Evolutionary conservation across 164 flowering plant genomes (phyloP).

Genomic region (Macadamia tetraphylla): DNA sequence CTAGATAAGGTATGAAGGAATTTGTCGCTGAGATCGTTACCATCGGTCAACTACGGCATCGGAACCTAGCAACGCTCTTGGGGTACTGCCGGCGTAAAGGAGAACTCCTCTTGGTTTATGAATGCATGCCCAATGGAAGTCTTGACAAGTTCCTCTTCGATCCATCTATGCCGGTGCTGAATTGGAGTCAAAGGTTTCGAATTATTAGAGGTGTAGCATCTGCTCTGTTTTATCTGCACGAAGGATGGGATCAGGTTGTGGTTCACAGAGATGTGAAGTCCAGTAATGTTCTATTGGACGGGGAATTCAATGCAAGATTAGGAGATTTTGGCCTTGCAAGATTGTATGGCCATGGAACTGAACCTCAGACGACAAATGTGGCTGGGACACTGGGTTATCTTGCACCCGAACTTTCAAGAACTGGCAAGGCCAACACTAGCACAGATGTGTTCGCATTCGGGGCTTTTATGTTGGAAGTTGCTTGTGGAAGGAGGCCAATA

Average conservation of each 20-base stretch:
- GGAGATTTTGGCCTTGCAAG: constrained; percentile 40
- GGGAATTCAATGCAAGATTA: constrained; percentile 26
- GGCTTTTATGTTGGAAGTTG: constrained; percentile 35
- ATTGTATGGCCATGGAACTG: constrained; percentile 27
- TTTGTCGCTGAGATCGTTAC: constrained; percentile 48
- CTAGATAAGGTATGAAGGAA: constrained; percentile 44
- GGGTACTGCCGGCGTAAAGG: constrained; percentile 47
- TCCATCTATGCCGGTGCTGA: constrained; percentile 4
- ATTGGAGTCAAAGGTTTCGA: constrained; percentile 29
- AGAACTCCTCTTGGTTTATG: constrained; percentile 48
- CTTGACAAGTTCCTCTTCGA: constrained; percentile 31
- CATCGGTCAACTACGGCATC: constrained; percentile 43
- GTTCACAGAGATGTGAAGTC: constrained; percentile 42
- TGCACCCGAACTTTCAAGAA: constrained; percentile 32
- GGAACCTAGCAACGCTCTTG: constrained; percentile 40
- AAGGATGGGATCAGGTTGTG: constrained; percentile 37
- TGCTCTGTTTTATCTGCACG: constrained; percentile 30
- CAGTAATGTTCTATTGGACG: constrained; percentile 32
- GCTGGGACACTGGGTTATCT: constrained; percentile 38
- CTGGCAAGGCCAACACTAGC: constrained; percentile 28
- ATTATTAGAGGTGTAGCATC: constrained; percentile 36
- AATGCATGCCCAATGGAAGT: constrained; percentile 55
- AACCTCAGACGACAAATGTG: constrained; percentile 24
- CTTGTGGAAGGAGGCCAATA: constrained; percentile 35
- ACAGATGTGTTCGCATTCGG: constrained; percentile 37